Conservation (phyloP, 192 early-diverging fungal species). For the Dispira simplex region DNA sequence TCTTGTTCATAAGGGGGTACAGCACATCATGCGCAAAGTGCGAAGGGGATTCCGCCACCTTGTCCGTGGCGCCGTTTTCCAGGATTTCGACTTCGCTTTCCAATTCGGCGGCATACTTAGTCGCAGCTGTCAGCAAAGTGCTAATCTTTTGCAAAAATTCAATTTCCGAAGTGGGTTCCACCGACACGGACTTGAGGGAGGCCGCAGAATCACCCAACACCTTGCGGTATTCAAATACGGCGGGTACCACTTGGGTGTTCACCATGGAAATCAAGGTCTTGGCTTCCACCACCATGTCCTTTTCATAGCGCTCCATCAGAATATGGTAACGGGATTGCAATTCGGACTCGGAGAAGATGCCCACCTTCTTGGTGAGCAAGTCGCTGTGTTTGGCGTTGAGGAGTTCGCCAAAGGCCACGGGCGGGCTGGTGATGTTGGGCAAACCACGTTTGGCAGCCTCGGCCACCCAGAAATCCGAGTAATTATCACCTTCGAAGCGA, state of each 20-base stretch:
- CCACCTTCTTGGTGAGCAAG: slow-evolving; percentile 59
- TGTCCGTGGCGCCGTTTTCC: slow-evolving; percentile 36
- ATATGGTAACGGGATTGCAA: slow-evolving; percentile 90
- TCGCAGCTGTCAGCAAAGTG: slow-evolving; percentile 37
- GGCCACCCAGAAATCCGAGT: slow-evolving; percentile 82
- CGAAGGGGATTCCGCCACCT: slow-evolving; percentile 12
- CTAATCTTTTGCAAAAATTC: slow-evolving; percentile 50
- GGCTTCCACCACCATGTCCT: slow-evolving; percentile 90
- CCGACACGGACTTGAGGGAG: slow-evolving; percentile 41
- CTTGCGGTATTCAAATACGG: slow-evolving; percentile 78
- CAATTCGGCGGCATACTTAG: slow-evolving; percentile 37
- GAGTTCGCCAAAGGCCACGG: slow-evolving; percentile 80
- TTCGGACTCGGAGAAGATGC: slow-evolving; percentile 78
- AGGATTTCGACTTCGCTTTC: slow-evolving; percentile 36
- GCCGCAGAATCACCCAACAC: slow-evolving; percentile 67
- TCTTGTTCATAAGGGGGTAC: slow-evolving; percentile 51
- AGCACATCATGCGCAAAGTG: slow-evolving; percentile 36
- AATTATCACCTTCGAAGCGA: slow-evolving; percentile 97
- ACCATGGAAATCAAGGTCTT: slow-evolving; percentile 75
- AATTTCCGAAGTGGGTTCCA: slow-evolving; percentile 50
- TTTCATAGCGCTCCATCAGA: slow-evolving; percentile 92
- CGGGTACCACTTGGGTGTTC: slow-evolving; percentile 73
- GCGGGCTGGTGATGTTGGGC: slow-evolving; percentile 86
- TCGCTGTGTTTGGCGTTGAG: slow-evolving; percentile 45
- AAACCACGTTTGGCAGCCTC: slow-evolving; percentile 92